Conservation (phyloP, 148 eudicot genomes). For the Vaccinium vitisidaea region DNA sequence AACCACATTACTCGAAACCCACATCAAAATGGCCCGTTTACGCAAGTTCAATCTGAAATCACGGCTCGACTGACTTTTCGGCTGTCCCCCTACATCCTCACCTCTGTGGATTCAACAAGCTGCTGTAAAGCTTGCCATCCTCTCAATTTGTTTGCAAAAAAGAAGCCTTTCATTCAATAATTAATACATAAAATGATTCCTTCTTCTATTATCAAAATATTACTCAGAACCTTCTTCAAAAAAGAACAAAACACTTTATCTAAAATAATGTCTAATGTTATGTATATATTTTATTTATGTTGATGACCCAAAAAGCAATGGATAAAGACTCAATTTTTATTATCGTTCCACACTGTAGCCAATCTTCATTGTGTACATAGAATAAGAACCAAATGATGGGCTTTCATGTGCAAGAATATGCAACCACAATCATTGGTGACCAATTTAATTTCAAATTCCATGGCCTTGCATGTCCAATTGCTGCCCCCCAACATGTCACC, state of each 20-base stretch:
- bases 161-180: background rate
- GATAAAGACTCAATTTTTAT: background rate
- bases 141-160: background rate
- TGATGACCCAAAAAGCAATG: conserved; percentile 2
- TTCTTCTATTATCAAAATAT: background rate
- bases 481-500: background rate
- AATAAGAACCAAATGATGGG: conserved; percentile 3
- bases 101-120: background rate
- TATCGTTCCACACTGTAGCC: background rate
- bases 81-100: no score
- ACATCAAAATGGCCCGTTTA: no score
- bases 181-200: background rate
- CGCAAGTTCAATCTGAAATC: no score
- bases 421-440: background rate
- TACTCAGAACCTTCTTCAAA: background rate
- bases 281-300: background rate
- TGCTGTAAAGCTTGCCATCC: background rate
- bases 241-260: background rate
- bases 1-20: no score
- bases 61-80: no score
- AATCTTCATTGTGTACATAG: background rate
- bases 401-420: conserved; percentile 6
- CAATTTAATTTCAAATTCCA: background rate
- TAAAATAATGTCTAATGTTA: background rate
- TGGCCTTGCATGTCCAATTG: conserved; percentile 11